Evolutionary conservation across 2,329 filamentous ascomycete species (phyloP).

Genomic region (Epichloe typhina): DNA sequence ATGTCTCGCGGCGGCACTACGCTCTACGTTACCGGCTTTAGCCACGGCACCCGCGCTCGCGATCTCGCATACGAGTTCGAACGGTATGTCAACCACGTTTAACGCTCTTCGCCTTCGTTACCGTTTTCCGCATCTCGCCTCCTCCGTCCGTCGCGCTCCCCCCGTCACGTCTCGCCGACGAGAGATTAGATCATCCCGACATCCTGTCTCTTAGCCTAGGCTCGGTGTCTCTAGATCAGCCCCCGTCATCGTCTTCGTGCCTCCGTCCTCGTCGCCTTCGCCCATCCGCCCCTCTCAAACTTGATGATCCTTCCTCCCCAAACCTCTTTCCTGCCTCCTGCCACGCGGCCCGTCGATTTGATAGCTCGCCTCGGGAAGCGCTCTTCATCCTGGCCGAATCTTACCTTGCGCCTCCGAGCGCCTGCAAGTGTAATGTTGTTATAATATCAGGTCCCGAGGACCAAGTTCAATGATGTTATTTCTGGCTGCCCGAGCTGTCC

Average conservation of each 20-base stretch:
- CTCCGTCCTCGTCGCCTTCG: constrained; percentile 7
- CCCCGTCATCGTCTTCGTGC: constrained; percentile 14
- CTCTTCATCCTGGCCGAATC: constrained; percentile 14
- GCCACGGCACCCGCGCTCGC: constrained; percentile 94
- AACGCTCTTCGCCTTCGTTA: constrained; percentile 26
- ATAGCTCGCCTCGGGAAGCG: constrained; percentile 15
- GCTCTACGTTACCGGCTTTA: constrained; percentile 97
- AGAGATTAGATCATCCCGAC: constrained; percentile 12
- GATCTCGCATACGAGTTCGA: constrained; percentile 99
- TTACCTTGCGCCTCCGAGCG: constrained; percentile 10
- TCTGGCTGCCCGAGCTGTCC: neutral
- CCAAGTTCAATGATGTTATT: neutral
- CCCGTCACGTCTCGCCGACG: constrained; percentile 20
- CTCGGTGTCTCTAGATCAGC: constrained; percentile 7
- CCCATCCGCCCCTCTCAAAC: neutral
- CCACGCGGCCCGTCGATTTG: constrained; percentile 15
- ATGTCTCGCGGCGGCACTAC: constrained; percentile 94
- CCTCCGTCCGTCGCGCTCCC: constrained; percentile 27
- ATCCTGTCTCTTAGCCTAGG: constrained; percentile 15
- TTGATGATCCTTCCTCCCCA: constrained; percentile 4
- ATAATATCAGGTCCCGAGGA: constrained; percentile 5
- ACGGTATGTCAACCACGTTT: constrained; percentile 73
- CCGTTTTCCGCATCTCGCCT: constrained; percentile 23
- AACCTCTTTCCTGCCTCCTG: constrained; percentile 10
- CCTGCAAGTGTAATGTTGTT: constrained; percentile 8